Base-by-base conservation (phyloP, 352 stramenopile species). In the Plasmopara viticola region DNA sequence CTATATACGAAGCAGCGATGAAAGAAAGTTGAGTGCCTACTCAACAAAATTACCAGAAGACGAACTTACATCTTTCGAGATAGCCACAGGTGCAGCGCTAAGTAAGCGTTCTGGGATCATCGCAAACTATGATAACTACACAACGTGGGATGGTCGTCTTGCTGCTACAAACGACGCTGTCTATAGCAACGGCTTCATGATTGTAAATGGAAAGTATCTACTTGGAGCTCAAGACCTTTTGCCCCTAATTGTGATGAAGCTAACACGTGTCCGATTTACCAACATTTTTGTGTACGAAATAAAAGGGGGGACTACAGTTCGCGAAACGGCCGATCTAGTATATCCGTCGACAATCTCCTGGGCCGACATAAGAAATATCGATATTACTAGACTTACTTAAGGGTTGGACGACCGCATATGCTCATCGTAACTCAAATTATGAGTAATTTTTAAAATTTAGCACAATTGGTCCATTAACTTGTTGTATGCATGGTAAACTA, bases 211-310 rank as follows among this genome's bases (percentile, higher is more conserved):
- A 30, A 73, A 64, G 25, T 78, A 64, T 35, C 33, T 79, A 0
- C 48, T 79, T 30, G 60, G 56, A 4, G 72, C 53, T 0, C 54
- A 65, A 55, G 70, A 79, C 20, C 48, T 75, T 14, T 44, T 68
- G 6, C 37, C 63, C 2, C 48, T 75, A 40, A 41, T 75, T 8
- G n/a, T 74, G 20, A 79, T 79, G 53, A 79, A 76, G 53, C 18
- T 70, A 13, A 58, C 51, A 7, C 54, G 34, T 9, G 31, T 74
- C 5, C 66, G 66, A 15, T 72, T 75, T 38, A 64, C 52, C 17
- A 75, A 75, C 43, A 60, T 75, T 28, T 75, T 68, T 39, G 56
- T 72, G 12, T 72, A 70, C 51, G 60, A 70, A 2, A 60, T 75
- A 25, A 25, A 3, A 25, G 20, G 20, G 20, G 20, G 20, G 20